Evolutionary conservation across 805 yeast genomes (phyloP), one percentile per base, ranked within the genome.

Genomic region (Saturnispora ahearnii): DNA sequence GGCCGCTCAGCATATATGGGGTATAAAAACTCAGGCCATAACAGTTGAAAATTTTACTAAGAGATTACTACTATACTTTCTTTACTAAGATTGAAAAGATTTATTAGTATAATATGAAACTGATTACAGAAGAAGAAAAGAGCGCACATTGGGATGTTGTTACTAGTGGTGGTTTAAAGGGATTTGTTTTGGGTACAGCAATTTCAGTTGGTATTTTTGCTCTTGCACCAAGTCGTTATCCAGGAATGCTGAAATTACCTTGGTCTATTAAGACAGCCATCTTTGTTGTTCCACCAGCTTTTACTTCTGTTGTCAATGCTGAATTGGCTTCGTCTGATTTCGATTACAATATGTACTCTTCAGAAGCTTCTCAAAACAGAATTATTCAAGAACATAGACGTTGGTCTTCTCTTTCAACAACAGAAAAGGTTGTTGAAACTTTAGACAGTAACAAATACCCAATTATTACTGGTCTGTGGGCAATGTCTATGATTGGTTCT

Each of bases 401-500:
- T 59, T 81, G 86, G 83, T 65, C 73, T 22, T 55, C 65, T 4
- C 61, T 82, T 51, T 66, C 84, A 2, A 34, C 66, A 2, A 58
- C 66, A 6, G 82, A 82, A 41, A 79, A 79, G 62, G 31, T 69
- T 3, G 65, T 79, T 42, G 77, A 77, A 49, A 62, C 71, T 38
- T 65, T 77, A 30, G 68, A 75, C 41, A 75, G 70, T 49, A 71
- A 81, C 68, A 84, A 82, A 63, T 85, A 84, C 65, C 74, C 76
- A 62, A 73, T 84, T 55, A 80, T 86, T 56, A 76, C 82, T 21
- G 81, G 78, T 50, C 75, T 84, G 8, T 86, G 95, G 95, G 89
- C 87, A 5, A 84, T 79, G 22, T 82, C 91, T 3, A 67, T 86
- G 71, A 85, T 74, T 57, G 95, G 89, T 1, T 83, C 95, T 4